Evolutionary conservation across 495 filamentous ascomycete species (phyloP).

Genomic region (Aspergillus cavernicola): DNA sequence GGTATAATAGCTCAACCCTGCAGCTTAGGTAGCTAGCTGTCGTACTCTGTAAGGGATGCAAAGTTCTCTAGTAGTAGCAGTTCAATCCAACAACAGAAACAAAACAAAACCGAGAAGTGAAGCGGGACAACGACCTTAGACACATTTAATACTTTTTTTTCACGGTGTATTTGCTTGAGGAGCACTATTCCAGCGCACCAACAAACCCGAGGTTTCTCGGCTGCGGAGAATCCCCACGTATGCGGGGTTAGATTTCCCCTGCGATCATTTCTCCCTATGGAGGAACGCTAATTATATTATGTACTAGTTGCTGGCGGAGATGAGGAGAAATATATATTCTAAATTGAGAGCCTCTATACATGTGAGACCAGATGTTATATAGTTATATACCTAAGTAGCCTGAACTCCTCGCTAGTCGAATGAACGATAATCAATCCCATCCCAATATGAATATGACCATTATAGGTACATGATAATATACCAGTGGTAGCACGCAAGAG

Average conservation of each 20-base stretch:
- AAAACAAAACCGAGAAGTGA: too few species aligned
- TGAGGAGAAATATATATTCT: too few species aligned
- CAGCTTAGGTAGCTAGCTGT: too few species aligned
- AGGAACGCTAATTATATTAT: background rate
- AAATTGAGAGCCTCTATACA: background rate
- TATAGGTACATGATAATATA: background rate
- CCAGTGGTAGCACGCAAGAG: background rate
- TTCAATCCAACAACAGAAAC: too few species aligned
- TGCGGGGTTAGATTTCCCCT: conserved; percentile 6
- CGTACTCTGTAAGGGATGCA: background rate
- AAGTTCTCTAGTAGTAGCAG: too few species aligned
- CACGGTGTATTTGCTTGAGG: too few species aligned
- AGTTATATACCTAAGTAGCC: background rate
- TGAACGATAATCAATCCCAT: background rate
- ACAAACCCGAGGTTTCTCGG: conserved; percentile 13
- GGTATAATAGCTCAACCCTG: too few species aligned
- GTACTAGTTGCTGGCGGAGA: too few species aligned
- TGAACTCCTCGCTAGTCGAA: background rate
- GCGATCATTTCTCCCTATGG: background rate
- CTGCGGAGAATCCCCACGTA: conserved; percentile 6
- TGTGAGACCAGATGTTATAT: background rate
- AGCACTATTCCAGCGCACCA: background rate
- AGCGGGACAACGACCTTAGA: too few species aligned
- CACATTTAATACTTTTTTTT: background rate
- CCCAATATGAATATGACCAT: background rate